phyloP scores from a whole-genome alignment of 73 alveolate species.

The Effrenium voratum region DNA sequence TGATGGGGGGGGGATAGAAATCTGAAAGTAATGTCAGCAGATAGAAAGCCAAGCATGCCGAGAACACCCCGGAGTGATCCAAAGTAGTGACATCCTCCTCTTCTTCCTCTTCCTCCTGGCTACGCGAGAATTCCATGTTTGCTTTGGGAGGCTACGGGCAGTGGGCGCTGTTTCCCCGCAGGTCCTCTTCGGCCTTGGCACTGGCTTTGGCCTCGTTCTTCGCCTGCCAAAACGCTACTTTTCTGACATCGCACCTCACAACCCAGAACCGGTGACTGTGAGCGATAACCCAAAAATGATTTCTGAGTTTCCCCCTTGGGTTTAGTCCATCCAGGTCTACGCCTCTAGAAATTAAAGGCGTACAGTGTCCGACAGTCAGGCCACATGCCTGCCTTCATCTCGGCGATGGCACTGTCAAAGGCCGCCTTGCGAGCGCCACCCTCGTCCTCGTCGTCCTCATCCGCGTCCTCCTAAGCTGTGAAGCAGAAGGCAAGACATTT shows the following conservation, averaged over 20 bases:
- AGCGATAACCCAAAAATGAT: no score
- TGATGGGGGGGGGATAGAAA: not conserved
- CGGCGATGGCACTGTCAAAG: conserved; percentile 61
- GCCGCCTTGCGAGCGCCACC: conserved; percentile 26
- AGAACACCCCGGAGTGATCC: not conserved
- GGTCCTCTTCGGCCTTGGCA: not conserved
- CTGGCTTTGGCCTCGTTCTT: not conserved
- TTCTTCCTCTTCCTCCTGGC: not conserved
- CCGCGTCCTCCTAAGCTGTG: no score
- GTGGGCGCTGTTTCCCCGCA: not conserved
- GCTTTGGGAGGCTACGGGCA: not conserved
- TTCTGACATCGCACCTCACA: no score
- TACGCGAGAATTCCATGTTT: no score
- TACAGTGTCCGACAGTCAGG: no score
- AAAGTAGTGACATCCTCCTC: conserved; percentile 33
- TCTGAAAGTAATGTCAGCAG: not conserved
- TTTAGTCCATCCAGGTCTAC: no score
- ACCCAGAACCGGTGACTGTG: no score
- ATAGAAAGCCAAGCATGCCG: not conserved
- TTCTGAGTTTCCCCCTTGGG: no score
- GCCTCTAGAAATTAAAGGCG: no score
- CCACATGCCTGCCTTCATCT: conserved; percentile 53
- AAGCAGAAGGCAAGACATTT: no score
- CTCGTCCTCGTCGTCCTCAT: no score
- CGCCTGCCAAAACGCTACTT: not conserved